These are phyloP conservation scores for Alternaria conjuncta DNA, from an alignment of 2,329 filamentous ascomycete genomes.

Conservation along the genomic window DNA sequence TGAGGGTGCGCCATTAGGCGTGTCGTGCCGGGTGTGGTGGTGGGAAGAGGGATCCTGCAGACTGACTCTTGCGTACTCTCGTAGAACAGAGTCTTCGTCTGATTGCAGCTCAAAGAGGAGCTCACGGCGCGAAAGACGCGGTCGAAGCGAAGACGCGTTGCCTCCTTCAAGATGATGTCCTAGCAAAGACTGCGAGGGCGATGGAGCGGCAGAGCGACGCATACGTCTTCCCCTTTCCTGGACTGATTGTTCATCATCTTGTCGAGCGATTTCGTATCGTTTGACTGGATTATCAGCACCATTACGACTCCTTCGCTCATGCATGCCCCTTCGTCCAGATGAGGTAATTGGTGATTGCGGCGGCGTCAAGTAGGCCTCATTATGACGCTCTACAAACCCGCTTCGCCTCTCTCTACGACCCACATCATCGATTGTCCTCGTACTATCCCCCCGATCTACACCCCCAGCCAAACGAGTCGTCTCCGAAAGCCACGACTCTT, in stretches of 20 bases:
- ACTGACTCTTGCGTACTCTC: constrained; percentile 3
- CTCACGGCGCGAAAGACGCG: neutral
- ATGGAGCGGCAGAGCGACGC: neutral
- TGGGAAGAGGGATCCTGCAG: neutral
- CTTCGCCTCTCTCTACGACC: neutral
- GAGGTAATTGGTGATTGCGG: neutral
- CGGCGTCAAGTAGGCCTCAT: neutral
- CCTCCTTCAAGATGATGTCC: neutral
- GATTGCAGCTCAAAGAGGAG: constrained; percentile 3
- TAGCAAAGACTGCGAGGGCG: neutral
- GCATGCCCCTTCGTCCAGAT: neutral
- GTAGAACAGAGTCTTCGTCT: constrained; percentile 3
- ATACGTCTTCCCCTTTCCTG: neutral
- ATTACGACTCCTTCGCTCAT: neutral
- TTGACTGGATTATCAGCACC: neutral
- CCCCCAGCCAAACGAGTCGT: neutral
- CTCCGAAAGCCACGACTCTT: neutral
- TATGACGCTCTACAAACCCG: neutral
- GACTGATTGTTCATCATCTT: neutral
- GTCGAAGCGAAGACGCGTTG: neutral
- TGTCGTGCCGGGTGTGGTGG: neutral
- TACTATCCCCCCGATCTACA: neutral
- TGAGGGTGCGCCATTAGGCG: neutral
- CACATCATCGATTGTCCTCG: neutral
- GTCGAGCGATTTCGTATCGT: neutral